Evolutionary conservation across 1,139 yeast genomes (phyloP), one percentile per base, ranked within the genome.

Genomic region (Diutina neorugosa): DNA sequence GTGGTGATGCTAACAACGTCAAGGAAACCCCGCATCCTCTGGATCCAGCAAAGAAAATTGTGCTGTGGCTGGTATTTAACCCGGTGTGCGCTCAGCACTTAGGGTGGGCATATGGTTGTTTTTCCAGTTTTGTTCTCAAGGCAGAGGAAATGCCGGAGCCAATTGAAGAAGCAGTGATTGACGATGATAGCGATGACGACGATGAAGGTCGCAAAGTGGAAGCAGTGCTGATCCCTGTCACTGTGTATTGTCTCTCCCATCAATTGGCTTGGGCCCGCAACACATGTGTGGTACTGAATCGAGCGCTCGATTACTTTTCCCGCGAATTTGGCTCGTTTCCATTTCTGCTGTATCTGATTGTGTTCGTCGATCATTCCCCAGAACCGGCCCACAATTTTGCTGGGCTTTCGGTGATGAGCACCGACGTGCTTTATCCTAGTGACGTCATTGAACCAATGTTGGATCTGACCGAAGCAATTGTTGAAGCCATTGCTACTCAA

Each of bases 51-150:
- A 88, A 88, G 62, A 93, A 89, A 59, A 77, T 84, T 0, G 86
- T 86, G 1, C 76, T 86, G 5, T 91, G 91, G 75, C 87, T 88
- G 43, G 76, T 93, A 23, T 84, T 83, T 62, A 86, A 85, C 54
- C 96, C 98, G 0, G 86, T 90, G 0, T 84, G 96, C 52, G 90
- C 98, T 0, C 97, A 91, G 59, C 97, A 91, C 66, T 76, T 94
- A n/a, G 98, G 98, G 0, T 93, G 96, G 84, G 91, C 96, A 0
- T 78, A 89, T 2, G 99, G 98, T 0, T 84, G 96, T 4, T 94
- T 93, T 66, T 82, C 82, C 43, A 75, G 73, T 57, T 50, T 52
- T 8, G 59, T 56, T 14, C 52, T 58, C 20, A 52, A 46, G 23
- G 52, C 61, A 51, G 59, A 76, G 56, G 61, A 63, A 52, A 62